phyloP scores from a whole-genome alignment of 192 early-diverging fungal species.

The Entomortierella beljakovae region DNA sequence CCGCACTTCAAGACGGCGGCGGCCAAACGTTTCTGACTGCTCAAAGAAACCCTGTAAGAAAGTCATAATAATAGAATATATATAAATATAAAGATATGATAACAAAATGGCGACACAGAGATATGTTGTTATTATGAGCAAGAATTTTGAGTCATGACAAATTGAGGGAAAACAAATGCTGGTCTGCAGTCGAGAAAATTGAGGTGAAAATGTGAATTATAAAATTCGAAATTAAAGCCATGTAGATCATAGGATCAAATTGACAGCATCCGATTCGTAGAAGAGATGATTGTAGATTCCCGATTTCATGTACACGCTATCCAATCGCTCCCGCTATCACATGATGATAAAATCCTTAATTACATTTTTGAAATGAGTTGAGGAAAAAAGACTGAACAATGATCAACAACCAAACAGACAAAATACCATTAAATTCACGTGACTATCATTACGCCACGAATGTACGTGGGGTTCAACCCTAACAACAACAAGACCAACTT shows the following conservation, averaged over 20 bases:
- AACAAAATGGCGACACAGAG: not conserved
- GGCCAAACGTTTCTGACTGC: constrained; percentile 95
- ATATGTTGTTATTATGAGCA: not conserved
- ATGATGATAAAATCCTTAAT: not conserved
- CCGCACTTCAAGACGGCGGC: constrained; percentile 98
- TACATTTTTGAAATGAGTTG: constrained; percentile 34
- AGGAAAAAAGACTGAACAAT: constrained; percentile 26
- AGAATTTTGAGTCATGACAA: not conserved
- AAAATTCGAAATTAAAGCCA: not conserved
- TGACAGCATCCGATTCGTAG: constrained; percentile 7
- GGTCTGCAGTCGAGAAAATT: not conserved
- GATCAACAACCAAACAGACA: not conserved
- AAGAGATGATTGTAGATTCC: not conserved
- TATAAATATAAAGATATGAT: not conserved
- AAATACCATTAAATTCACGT: constrained; percentile 1
- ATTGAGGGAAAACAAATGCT: not conserved
- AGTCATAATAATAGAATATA: not conserved
- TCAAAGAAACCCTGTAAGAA: constrained; percentile 74
- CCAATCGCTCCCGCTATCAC: not conserved
- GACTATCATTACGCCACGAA: not conserved
- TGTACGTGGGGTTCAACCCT: too few species aligned
- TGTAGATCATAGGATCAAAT: constrained; percentile 16
- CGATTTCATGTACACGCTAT: not conserved
- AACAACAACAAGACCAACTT: too few species aligned
- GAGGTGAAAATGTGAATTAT: constrained; percentile 20